These are phyloP conservation scores for Sisymbrium irio DNA, from an alignment of 345 rosid genomes.

Conservation along the genomic window DNA sequence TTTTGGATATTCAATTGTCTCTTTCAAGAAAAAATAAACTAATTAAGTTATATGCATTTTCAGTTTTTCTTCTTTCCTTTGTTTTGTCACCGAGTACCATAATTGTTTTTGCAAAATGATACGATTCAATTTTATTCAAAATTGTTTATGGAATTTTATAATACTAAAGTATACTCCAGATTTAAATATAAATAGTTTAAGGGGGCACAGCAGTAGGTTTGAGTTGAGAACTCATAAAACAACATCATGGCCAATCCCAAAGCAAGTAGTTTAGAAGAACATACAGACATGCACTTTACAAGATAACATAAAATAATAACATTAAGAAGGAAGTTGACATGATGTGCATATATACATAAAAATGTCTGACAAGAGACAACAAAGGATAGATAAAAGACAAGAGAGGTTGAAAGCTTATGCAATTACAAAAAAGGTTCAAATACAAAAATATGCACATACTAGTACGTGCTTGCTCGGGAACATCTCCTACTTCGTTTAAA, in stretches of 20 bases:
- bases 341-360: conserved; percentile 26
- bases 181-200: too few species aligned
- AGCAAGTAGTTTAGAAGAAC: conserved; percentile 6
- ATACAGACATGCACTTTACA: conserved; percentile 17
- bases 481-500: conserved; percentile 15
- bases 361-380: conserved; percentile 17
- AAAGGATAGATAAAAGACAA: conserved; percentile 18
- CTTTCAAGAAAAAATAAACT: not conserved
- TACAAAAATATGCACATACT: conserved; percentile 12
- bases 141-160: not conserved
- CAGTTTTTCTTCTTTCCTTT: not conserved
- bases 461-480: conserved; percentile 32
- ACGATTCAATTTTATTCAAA: not conserved
- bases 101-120: not conserved
- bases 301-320: not conserved
- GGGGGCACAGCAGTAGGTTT: not conserved
- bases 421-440: conserved; percentile 11
- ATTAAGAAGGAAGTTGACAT: not conserved
- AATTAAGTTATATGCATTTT: too few species aligned
- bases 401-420: conserved; percentile 6
- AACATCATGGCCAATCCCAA: conserved; percentile 18
- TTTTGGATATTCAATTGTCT: not conserved
- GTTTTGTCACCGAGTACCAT: not conserved
- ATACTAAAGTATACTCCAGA: not conserved
- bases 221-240: not conserved